Base-by-base conservation (phyloP, 768 basidiomycete genomes). In the Russula emetica region DNA sequence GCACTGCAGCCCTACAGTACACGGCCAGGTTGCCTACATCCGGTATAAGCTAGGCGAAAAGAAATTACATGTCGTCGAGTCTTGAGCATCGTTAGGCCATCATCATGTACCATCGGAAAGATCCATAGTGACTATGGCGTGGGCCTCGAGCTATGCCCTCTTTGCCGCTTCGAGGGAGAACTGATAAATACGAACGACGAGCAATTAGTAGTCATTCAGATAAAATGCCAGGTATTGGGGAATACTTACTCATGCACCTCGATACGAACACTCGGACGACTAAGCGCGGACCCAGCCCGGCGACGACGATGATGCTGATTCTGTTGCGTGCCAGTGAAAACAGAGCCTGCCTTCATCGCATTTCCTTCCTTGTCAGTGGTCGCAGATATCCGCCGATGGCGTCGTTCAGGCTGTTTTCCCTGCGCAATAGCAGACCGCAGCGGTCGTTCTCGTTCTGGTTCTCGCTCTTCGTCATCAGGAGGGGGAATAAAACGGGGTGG, bases 211-310 rank as follows among this genome's bases (percentile, higher is more conserved):
- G 34, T 36, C 38, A 38, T 13, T 34, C 34, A 34, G 34, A 16
- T 5, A 14, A 38, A 38, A 28, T 2, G 3, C 26, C 3, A 30
- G 20, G 22, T 28, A 60, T 26, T 2, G 10, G 28, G 28, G n/a
- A 44, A 8, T 1, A 57, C 63, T 47, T 42, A 67, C 66, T 67
- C 66, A 38, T 67, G 63, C 13, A 67, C 56, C 49, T 67, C 66
- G 13, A 67, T 67, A 45, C 66, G 66, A n/a, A 67, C 66, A 32
- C 66, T 67, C 32, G 66, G 66, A 30, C 63, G 63, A 53, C 66
- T 67, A 18, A 67, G 63, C 18, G 51, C 55, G 18, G 66, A 67
- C 32, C 16, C 56, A 16, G 66, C 55, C 9, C 63, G 50, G 24
- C 59, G 58, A 44, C 59, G 66, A 52, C 47, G 66, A 7, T 67